These are phyloP conservation scores for Blastocystis sp. DNA, from an alignment of 352 stramenopile genomes.

Conservation along the genomic window DNA sequence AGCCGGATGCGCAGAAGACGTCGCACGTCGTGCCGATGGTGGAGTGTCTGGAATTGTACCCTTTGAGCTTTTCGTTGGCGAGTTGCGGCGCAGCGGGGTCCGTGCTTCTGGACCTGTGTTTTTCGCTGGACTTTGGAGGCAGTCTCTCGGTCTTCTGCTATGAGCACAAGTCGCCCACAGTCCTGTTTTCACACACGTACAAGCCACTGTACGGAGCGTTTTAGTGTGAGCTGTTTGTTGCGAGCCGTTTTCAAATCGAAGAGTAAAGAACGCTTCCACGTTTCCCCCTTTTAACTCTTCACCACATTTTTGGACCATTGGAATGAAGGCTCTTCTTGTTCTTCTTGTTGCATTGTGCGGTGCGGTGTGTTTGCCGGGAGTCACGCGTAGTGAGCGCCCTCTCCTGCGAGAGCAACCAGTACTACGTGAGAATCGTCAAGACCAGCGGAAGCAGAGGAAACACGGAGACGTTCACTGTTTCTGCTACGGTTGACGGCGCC, in stretches of 20 bases:
- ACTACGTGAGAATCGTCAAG: conserved; percentile 16
- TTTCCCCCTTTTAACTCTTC: background rate
- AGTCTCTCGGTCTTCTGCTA: conserved; percentile 20
- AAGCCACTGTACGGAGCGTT: conserved; percentile 41
- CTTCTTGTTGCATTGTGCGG: background rate
- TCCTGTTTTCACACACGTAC: conserved; percentile 4
- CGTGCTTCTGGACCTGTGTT: conserved; percentile 8
- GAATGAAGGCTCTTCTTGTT: background rate
- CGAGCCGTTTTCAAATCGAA: background rate
- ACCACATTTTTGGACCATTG: background rate
- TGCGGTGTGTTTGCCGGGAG: background rate
- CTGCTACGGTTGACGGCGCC: background rate
- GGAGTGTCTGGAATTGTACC: conserved; percentile 27
- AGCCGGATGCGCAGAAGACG: background rate
- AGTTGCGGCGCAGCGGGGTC: background rate
- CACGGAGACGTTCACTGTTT: conserved; percentile 43
- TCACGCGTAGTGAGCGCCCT: background rate
- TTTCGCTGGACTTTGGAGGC: conserved; percentile 45
- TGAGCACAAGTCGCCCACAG: background rate
- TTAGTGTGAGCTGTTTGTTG: conserved; percentile 46
- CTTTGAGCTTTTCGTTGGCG: conserved; percentile 22
- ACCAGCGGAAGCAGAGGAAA: background rate
- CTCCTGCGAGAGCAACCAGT: background rate
- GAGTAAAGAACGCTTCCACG: background rate
- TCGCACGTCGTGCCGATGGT: background rate